Evolutionary conservation across 164 flowering plant species (phyloP).

Genomic region (Warburgia ugandensis): DNA sequence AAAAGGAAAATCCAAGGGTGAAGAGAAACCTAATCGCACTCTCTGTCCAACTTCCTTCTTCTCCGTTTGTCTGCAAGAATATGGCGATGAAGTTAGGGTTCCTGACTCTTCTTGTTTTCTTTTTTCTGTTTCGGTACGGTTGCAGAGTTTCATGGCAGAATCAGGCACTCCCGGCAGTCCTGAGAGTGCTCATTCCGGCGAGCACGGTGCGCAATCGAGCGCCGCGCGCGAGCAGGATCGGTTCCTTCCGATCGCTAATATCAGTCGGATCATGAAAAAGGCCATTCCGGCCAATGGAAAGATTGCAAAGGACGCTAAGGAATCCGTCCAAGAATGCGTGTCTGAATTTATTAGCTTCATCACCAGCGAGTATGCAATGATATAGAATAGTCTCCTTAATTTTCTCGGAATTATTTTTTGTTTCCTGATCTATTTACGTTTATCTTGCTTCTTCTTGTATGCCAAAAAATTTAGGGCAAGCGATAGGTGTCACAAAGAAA

Average conservation of each 20-base stretch:
- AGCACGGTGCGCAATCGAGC: conserved; percentile 5
- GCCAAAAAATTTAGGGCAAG: conserved; percentile 19
- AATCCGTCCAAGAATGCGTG: conserved; percentile 59
- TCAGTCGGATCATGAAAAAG: conserved; percentile 55
- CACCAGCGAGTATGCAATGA: conserved; percentile 37
- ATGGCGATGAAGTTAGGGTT: too few relatives aligned
- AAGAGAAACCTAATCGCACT: too few relatives aligned
- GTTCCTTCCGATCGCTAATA: conserved; percentile 52
- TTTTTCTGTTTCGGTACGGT: neutral
- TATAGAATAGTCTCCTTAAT: too few relatives aligned
- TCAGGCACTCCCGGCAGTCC: conserved; percentile 7
- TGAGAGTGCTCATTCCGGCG: conserved; percentile 15
- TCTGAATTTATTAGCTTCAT: conserved; percentile 60
- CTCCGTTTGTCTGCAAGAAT: too few relatives aligned
- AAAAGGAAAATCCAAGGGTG: too few relatives aligned
- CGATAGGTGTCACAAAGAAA: conserved; percentile 56
- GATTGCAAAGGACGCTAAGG: conserved; percentile 58
- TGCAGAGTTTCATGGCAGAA: conserved; percentile 12
- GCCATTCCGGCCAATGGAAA: conserved; percentile 51
- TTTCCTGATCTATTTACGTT: neutral
- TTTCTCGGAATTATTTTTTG: neutral
- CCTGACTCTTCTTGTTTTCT: neutral
- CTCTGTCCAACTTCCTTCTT: too few relatives aligned
- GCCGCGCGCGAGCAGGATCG: conserved; percentile 48
- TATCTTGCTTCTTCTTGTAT: neutral